Evolutionary conservation across 176 grass and related monocot genomes (phyloP).

Genomic region (Saccharum spontaneum): DNA sequence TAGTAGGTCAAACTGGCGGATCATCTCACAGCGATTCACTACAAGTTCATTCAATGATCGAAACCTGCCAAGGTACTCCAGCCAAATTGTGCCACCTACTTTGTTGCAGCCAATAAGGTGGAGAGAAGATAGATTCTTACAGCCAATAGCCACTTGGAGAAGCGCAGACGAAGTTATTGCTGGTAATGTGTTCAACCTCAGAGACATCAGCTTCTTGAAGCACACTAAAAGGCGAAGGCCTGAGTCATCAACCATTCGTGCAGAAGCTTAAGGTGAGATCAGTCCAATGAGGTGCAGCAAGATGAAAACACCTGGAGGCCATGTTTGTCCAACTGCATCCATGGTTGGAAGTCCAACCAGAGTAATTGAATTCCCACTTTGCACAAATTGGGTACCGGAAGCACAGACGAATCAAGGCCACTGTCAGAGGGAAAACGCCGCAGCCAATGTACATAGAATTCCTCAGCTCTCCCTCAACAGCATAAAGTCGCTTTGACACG

Average conservation of each 20-base stretch:
- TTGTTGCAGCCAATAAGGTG: constrained; percentile 50
- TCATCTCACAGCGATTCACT: constrained; percentile 23
- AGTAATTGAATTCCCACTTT: not conserved
- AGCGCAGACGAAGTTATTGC: constrained; percentile 48
- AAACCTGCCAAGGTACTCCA: constrained; percentile 44
- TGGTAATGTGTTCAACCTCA: constrained; percentile 44
- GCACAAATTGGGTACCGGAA: not conserved
- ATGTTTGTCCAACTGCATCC: too few species aligned
- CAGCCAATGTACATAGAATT: not conserved
- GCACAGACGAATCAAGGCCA: not conserved
- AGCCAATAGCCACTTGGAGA: constrained; percentile 51
- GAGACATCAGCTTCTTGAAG: constrained; percentile 45
- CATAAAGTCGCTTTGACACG: not conserved
- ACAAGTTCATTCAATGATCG: constrained; percentile 47
- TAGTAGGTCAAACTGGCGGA: constrained; percentile 38
- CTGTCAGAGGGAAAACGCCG: not conserved
- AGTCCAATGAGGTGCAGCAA: not conserved
- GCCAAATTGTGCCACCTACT: constrained; percentile 45
- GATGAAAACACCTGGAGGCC: too few species aligned
- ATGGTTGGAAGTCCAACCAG: not conserved
- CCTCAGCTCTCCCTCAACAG: not conserved
- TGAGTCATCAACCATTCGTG: not conserved
- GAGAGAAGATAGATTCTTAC: constrained; percentile 48
- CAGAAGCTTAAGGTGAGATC: not conserved
- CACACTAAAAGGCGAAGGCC: not conserved